Conservation (phyloP, 2,329 filamentous ascomycete genomes). For the Alternaria sp. region DNA sequence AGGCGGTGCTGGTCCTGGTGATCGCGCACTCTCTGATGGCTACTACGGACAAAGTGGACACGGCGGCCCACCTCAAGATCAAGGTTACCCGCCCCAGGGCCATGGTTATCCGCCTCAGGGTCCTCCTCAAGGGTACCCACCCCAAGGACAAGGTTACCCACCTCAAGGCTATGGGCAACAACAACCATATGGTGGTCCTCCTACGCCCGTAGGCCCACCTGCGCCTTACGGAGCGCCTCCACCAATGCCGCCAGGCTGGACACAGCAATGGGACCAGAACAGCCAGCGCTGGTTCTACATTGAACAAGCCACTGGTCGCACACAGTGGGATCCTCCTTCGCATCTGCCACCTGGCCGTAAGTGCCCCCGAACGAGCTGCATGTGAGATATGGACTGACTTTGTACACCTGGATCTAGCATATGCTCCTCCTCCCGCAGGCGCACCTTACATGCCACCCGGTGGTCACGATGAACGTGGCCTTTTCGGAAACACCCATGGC, state of each 20-base stretch:
- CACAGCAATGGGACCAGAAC: constrained; percentile 68
- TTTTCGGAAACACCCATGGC: constrained; percentile 39
- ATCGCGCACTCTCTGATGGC: constrained; percentile 29
- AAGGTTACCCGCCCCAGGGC: constrained; percentile 20
- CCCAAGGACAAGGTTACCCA: constrained; percentile 32
- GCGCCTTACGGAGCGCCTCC: constrained; percentile 58
- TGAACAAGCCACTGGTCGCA: constrained; percentile 66
- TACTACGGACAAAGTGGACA: constrained; percentile 32
- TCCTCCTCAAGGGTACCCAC: constrained; percentile 31
- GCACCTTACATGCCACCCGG: constrained; percentile 32
- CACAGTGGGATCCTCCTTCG: constrained; percentile 70
- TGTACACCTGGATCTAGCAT: constrained; percentile 13
- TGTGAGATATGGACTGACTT: too few relatives aligned
- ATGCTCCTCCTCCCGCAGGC: constrained; percentile 42
- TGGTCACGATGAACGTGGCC: constrained; percentile 38
- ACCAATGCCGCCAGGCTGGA: constrained; percentile 65
- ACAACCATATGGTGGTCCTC: constrained; percentile 32
- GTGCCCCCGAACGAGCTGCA: too few relatives aligned
- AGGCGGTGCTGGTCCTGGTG: constrained; percentile 27
- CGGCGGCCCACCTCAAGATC: constrained; percentile 7
- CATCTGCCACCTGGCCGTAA: constrained; percentile 37
- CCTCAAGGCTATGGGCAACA: constrained; percentile 38
- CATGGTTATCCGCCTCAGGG: constrained; percentile 27
- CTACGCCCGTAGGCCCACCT: constrained; percentile 42
- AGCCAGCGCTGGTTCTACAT: constrained; percentile 71